Base-by-base conservation (phyloP, 768 basidiomycete genomes). In the Leccinum sublutescens region DNA sequence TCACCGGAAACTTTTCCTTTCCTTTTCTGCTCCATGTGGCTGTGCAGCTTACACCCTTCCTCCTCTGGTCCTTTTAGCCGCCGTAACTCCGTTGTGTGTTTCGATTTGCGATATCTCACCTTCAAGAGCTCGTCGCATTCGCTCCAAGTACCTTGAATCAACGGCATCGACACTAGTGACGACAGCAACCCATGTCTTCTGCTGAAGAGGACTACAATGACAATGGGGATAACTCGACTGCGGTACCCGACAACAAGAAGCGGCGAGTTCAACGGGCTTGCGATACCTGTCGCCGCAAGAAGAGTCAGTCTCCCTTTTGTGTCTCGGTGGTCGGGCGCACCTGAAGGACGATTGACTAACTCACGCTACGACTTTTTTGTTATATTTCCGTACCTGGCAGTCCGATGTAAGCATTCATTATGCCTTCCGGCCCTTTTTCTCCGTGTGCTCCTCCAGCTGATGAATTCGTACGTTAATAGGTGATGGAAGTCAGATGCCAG, bases 211-310 rank as follows among this genome's bases (percentile, higher is more conserved):
- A 88, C 31, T 77, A 74, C 70, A 77, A 82, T 66, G 83, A 85
- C 7, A 82, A 84, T 19, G 43, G 43, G n/a, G 10, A 45, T 45
- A 1, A 64, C 43, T 62, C 67, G 11, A 64, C 68, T 50, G 17
- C 60, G 54, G 2, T 66, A 5, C 78, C 76, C 4, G 76, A 75
- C 19, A 71, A 73, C 19, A 91, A 92, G 78, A 90, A 89, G 70
- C 75, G 89, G 40, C 79, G 85, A 61, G 81, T 91, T 31, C 88
- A 90, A 72, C 75, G 91, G 29, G 91, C 91, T 7, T 94, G 92
- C 68, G 91, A 93, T 67, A 81, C 86, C 0, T 94, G 92, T 68
- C 79, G 92, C 38, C 78, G 89, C 58, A 93, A 93, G 79, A 95
- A 95, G 76, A 86, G 90, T 87, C 58, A 62, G 83, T 73, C 31